A percentile compares a stretch with the other conserved stretches of the same genome.
These are phyloP conservation scores for Pseudozyma pruni DNA, from an alignment of 1,284 basidiomycete species.

Conservation along the genomic window DNA sequence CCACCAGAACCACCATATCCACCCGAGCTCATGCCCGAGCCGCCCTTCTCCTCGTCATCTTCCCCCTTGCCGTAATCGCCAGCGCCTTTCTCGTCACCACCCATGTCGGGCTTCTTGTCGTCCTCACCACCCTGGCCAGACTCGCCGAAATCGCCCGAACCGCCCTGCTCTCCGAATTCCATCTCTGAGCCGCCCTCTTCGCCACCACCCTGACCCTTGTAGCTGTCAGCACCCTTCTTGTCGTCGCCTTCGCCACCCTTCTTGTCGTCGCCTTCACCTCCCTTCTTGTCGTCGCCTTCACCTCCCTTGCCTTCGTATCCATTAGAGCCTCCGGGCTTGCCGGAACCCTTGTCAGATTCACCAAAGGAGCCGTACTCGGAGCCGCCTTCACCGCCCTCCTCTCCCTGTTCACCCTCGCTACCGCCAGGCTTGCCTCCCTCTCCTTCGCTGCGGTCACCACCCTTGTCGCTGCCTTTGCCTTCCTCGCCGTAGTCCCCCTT, in stretches of 20 bases:
- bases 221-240: not conserved
- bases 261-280: not conserved
- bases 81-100: not conserved
- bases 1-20: not conserved
- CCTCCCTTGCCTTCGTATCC: slow-evolving; percentile 1
- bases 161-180: not conserved
- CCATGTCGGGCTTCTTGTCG: not conserved
- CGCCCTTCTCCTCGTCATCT: not conserved
- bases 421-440: not conserved
- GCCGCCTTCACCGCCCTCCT: not conserved
- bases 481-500: not conserved
- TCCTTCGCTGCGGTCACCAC: not conserved
- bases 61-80: not conserved
- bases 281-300: not conserved
- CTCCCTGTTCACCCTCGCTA: no score
- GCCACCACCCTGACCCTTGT: not conserved
- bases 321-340: not conserved
- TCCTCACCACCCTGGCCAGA: not conserved
- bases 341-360: not conserved
- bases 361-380: not conserved
- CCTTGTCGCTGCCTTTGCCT: not conserved
- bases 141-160: not conserved
- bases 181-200: not conserved
- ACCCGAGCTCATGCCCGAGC: no score
- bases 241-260: not conserved